phyloP scores from a whole-genome alignment of 768 basidiomycete genomes.

The Boletus vinaceobasis region DNA sequence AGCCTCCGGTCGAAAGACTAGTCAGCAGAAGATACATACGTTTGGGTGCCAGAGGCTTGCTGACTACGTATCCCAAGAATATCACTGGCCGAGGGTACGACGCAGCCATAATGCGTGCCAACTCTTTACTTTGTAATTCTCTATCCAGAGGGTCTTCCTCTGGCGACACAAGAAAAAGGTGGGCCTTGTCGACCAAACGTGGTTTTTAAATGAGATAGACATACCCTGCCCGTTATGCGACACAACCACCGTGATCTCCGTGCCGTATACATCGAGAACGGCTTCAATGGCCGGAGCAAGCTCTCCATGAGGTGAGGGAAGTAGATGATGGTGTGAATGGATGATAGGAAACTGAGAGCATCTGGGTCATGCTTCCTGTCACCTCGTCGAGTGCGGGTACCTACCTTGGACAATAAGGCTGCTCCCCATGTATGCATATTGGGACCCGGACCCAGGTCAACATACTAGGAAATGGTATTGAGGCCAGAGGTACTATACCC shows the following conservation, averaged over 20 bases:
- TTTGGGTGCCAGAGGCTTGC: slow-evolving; percentile 56
- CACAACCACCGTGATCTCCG: slow-evolving; percentile 77
- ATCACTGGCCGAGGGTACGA: slow-evolving; percentile 70
- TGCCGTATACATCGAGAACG: slow-evolving; percentile 74
- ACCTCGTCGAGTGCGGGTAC: neutral
- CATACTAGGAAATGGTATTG: slow-evolving; percentile 49
- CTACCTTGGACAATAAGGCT: slow-evolving; percentile 72
- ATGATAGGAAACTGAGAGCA: slow-evolving; percentile 75
- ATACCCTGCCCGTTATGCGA: slow-evolving; percentile 89
- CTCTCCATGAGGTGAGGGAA: slow-evolving; percentile 84
- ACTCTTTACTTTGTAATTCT: slow-evolving; percentile 76
- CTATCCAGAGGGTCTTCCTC: slow-evolving; percentile 90
- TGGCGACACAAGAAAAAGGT: slow-evolving; percentile 24
- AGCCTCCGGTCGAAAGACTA: slow-evolving; percentile 2
- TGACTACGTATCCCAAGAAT: slow-evolving; percentile 81
- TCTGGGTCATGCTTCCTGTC: neutral
- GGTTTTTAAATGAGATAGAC: neutral
- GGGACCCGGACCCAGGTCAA: slow-evolving; percentile 86
- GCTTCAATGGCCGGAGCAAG: slow-evolving; percentile 90
- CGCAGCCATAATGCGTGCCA: slow-evolving; percentile 74
- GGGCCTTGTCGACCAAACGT: neutral
- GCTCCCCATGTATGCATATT: slow-evolving; percentile 91
- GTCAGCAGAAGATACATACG: slow-evolving; percentile 43
- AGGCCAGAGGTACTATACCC: slow-evolving; percentile 7
- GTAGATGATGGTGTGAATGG: slow-evolving; percentile 77